Base-by-base conservation (phyloP, 2,329 filamentous ascomycete genomes). In the Phialocephala sp. region DNA sequence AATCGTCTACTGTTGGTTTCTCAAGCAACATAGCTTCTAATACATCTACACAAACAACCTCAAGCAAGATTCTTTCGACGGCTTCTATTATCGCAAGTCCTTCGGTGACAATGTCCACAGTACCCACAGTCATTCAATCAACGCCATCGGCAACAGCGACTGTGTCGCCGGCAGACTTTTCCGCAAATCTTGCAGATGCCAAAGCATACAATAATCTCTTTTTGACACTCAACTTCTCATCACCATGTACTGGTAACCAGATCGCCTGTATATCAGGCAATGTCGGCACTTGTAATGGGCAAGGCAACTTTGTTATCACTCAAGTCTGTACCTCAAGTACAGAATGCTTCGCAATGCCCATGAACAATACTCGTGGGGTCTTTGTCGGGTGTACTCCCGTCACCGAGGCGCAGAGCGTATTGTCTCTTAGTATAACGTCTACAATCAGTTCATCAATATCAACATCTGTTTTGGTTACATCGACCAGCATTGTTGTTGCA, bases 331-430 rank as follows among this genome's bases (percentile, higher is more conserved):
- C 45, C 0, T 59, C 68, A 1, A 77, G 75, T 11, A 74, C 75
- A 55, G 74, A 77, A 57, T 89, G 86, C 74, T 83, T 81, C 58
- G 86, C 84, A 1, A 74, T 88, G 67, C 87, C 87, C 0, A 82
- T 87, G 79, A 81, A 79, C 43, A 80, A 75, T 12, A 79, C 79
- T 0, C 71, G 72, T 0, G 85, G 84, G 3, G 83, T 85, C 11
- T 73, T 78, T 61, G 76, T 89, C 27, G 80, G 79, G 2, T 89
- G 86, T 67, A 77, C 78, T 35, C 76, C 82, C 58, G 71, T 75
- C 11, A 72, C 72, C 2, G 74, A 76, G 2, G 85, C 84, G 0
- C 72, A 77, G 50, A 74, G 71, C 4, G 76, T 85, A 8, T 27
- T 54, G 8, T 54, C 50, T 18, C 75, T 88, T 2, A 82, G 81